Evolutionary conservation across 78 protist genomes (phyloP).

Genomic region (Cavenderia fasciculata): DNA sequence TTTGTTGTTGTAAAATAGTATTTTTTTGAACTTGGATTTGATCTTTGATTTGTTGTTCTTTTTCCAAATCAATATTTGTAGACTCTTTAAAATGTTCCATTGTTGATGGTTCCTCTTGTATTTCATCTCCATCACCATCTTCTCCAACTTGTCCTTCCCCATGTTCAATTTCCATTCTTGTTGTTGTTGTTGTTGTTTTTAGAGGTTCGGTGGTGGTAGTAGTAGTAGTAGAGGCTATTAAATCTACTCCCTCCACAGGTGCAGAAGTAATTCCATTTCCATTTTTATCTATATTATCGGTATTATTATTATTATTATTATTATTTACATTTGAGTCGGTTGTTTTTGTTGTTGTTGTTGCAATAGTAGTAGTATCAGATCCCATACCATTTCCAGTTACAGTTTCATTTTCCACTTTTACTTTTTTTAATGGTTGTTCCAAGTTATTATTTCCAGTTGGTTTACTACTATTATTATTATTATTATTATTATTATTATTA

Average conservation of each 20-base stretch:
- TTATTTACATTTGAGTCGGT: background rate
- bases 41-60: background rate
- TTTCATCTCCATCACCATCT: background rate
- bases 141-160: background rate
- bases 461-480: background rate
- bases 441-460: background rate
- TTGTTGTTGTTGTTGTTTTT: background rate
- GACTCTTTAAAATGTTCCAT: slow-evolving; percentile 2
- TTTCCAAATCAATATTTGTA: background rate
- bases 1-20: too few relatives aligned
- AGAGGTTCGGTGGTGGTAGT: too few relatives aligned
- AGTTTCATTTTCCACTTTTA: background rate
- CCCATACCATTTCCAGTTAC: background rate
- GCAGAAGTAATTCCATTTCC: background rate
- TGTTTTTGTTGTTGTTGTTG: too few relatives aligned
- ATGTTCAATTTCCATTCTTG: background rate
- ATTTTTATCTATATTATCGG: background rate
- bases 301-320: background rate
- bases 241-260: too few relatives aligned
- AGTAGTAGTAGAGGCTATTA: too few relatives aligned
- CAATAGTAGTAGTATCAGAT: background rate
- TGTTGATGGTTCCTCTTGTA: slow-evolving; percentile 26
- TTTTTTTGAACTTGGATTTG: background rate
- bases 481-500: slow-evolving; percentile 5
- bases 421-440: background rate